phyloP scores from a whole-genome alignment of 768 basidiomycete genomes.

The Chalciporus pseudorubinellus region DNA sequence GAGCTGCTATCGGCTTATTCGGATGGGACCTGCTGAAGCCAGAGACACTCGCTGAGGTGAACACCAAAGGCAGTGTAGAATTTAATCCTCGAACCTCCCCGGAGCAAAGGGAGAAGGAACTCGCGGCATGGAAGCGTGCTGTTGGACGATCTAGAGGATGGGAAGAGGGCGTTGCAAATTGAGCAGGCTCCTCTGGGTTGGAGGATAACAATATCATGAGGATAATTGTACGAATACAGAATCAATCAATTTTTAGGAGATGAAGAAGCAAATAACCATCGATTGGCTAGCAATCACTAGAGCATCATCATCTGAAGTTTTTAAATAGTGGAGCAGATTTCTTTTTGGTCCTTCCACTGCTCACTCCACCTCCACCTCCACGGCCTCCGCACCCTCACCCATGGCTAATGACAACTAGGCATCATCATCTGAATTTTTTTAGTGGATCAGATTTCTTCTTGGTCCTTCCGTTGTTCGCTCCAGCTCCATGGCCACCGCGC shows the following conservation, averaged over 20 bases:
- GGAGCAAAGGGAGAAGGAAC: constrained; percentile 58
- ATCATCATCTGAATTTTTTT: constrained; percentile 59
- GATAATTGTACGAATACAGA: not conserved
- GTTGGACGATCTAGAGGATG: constrained; percentile 82
- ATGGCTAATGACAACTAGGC: not conserved
- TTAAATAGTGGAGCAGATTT: constrained; percentile 75
- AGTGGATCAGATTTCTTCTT: constrained; percentile 81
- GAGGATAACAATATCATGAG: not conserved
- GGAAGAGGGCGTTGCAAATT: constrained; percentile 54
- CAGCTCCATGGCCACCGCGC: constrained; percentile 37
- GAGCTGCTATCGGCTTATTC: constrained; percentile 79
- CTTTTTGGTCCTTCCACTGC: constrained; percentile 52
- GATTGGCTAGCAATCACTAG: not conserved
- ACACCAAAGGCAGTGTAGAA: constrained; percentile 72
- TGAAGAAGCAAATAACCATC: too few relatives aligned
- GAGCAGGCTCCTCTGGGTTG: constrained; percentile 1
- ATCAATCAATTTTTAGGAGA: not conserved
- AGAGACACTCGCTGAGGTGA: constrained; percentile 80
- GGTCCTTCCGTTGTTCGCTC: constrained; percentile 39
- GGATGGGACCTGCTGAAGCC: constrained; percentile 90
- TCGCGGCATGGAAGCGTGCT: constrained; percentile 85
- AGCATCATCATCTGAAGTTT: constrained; percentile 51
- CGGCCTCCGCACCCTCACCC: constrained; percentile 52
- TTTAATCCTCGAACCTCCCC: constrained; percentile 62
- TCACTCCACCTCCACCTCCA: constrained; percentile 35